These are phyloP conservation scores for Tetraselmis striata DNA, from an alignment of 139 green algal species.

Conservation along the genomic window DNA sequence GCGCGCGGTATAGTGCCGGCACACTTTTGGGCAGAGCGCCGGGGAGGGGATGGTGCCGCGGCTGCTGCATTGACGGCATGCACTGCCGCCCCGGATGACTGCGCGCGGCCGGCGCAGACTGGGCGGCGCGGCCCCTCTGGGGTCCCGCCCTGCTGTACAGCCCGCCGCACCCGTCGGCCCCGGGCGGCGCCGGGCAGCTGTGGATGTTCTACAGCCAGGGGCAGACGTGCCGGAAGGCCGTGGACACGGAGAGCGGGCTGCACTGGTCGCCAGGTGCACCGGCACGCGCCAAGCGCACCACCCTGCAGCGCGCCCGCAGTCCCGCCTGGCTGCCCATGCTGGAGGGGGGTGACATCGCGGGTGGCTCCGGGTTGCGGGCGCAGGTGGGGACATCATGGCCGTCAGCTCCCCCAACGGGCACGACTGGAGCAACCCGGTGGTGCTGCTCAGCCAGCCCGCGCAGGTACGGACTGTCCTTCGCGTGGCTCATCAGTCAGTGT, in stretches of 20 bases:
- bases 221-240: background rate
- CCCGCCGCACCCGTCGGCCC: too few species aligned
- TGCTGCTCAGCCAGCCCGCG: background rate
- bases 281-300: too few species aligned
- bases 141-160: background rate
- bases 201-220: background rate
- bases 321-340: too few species aligned
- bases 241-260: background rate
- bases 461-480: too few species aligned
- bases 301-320: too few species aligned
- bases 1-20: background rate
- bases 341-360: too few species aligned
- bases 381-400: background rate
- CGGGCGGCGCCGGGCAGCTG: background rate
- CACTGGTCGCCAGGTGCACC: background rate
- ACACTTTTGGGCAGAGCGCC: background rate
- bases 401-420: background rate
- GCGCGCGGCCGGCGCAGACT: background rate
- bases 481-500: too few species aligned
- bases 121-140: background rate
- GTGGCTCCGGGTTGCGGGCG: too few species aligned
- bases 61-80: too few species aligned
- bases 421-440: background rate
- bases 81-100: too few species aligned
- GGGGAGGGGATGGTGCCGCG: background rate